Conservation (phyloP, 2,329 filamentous ascomycete genomes). For the Conoideocrella luteorostrata region DNA sequence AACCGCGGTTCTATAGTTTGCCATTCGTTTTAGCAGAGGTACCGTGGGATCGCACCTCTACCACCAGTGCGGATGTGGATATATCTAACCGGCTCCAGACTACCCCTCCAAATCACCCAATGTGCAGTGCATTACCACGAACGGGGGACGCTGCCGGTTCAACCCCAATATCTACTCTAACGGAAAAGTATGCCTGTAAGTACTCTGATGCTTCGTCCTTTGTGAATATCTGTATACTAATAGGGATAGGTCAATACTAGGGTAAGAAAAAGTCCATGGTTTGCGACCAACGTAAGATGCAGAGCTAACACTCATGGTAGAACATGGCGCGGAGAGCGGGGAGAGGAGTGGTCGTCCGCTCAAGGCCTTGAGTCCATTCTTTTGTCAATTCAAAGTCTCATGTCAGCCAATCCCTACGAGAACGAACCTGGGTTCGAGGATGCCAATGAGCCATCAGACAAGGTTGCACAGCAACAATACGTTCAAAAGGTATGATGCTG, state of each 20-base stretch:
- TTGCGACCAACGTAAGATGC: no score
- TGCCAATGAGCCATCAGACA: constrained; percentile 60
- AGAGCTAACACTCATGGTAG: no score
- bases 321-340: constrained; percentile 85
- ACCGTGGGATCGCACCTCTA: constrained; percentile 5
- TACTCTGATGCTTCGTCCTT: constrained; percentile 14
- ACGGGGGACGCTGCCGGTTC: constrained; percentile 81
- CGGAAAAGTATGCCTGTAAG: constrained; percentile 88
- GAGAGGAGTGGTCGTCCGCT: constrained; percentile 94
- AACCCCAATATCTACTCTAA: constrained; percentile 93
- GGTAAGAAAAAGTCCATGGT: constrained; percentile 53
- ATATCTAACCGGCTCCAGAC: constrained; percentile 43
- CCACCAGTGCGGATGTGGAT: background rate
- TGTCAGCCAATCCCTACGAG: constrained; percentile 90
- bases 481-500: constrained; percentile 59
- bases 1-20: constrained; percentile 48
- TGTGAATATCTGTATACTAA: constrained; percentile 3
- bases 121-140: constrained; percentile 73
- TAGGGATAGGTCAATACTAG: constrained; percentile 66
- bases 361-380: constrained; percentile 92
- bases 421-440: constrained; percentile 94
- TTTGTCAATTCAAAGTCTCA: constrained; percentile 91
- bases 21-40: constrained; percentile 72
- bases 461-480: constrained; percentile 68
- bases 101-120: constrained; percentile 67